Evolutionary conservation across 768 basidiomycete genomes (phyloP).

Genomic region (Boletus vermiculosoides): DNA sequence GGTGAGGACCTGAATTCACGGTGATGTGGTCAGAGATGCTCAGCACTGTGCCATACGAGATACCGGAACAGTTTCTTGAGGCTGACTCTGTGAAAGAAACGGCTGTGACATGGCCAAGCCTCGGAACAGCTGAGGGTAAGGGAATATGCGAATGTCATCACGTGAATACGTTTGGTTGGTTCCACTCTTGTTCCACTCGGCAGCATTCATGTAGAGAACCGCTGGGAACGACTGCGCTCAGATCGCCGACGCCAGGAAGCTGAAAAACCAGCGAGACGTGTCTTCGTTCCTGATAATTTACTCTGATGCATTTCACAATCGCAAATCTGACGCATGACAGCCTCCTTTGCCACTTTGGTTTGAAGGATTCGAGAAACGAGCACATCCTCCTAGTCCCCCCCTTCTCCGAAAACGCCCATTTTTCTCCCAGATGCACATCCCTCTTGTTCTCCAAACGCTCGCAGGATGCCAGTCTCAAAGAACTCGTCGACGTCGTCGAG

Average conservation of each 20-base stretch:
- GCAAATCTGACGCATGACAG: slow-evolving; percentile 37
- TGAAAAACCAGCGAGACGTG: background rate
- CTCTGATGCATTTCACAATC: slow-evolving; percentile 30
- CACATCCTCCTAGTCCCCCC: slow-evolving; percentile 21
- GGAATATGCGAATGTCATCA: slow-evolving; percentile 11
- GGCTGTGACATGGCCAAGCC: slow-evolving; percentile 20
- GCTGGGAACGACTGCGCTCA: background rate
- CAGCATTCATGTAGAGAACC: no score
- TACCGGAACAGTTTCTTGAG: slow-evolving; percentile 26
- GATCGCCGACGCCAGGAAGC: background rate
- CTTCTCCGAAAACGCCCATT: slow-evolving; percentile 22
- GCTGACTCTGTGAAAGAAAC: slow-evolving; percentile 18
- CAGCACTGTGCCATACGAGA: background rate
- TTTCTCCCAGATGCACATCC: slow-evolving; percentile 18
- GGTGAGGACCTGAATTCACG: slow-evolving; percentile 48
- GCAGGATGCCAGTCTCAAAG: slow-evolving; percentile 23
- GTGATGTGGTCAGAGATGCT: slow-evolving; percentile 3
- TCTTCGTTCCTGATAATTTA: no score
- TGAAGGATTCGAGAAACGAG: background rate
- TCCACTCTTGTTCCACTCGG: no score
- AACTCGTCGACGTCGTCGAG: slow-evolving; percentile 3
- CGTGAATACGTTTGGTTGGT: background rate
- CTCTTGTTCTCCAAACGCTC: slow-evolving; percentile 19
- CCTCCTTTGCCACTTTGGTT: slow-evolving; percentile 24
- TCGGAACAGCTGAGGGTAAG: background rate